A percentile compares a stretch with the other conserved stretches of the same genome.
These are phyloP conservation scores for Hypholoma fasciculare DNA, from an alignment of 768 basidiomycete species.

Conservation along the genomic window DNA sequence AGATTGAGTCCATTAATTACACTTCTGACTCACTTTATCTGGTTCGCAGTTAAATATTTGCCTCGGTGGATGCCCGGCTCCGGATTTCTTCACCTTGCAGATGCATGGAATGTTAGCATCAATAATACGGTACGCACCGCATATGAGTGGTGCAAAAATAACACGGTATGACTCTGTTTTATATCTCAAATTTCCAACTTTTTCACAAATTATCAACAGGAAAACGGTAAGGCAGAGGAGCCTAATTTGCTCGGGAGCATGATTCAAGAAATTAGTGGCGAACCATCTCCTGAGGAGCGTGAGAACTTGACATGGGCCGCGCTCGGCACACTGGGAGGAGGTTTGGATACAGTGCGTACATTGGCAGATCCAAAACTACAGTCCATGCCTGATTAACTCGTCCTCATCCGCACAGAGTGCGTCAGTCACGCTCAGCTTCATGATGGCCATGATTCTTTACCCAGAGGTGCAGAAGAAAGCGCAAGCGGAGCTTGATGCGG, in stretches of 20 bases:
- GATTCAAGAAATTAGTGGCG: conserved; percentile 22
- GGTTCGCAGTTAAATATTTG: conserved; percentile 39
- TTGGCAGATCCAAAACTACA: background rate
- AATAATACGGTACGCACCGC: conserved; percentile 36
- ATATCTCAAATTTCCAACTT: background rate
- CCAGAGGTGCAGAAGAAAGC: conserved; percentile 47
- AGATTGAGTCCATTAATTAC: conserved; percentile 1
- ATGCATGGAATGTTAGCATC: conserved; percentile 30
- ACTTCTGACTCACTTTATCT: background rate
- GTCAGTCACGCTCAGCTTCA: conserved; percentile 42
- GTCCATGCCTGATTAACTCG: conserved; percentile 21
- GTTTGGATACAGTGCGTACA: conserved; percentile 17
- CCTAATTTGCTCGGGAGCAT: conserved; percentile 37
- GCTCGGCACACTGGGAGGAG: conserved; percentile 20
- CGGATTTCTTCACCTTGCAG: conserved; percentile 47
- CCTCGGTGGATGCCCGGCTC: conserved; percentile 61
- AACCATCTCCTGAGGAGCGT: conserved; percentile 36
- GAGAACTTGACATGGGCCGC: conserved; percentile 37
- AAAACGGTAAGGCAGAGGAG: conserved; percentile 37
- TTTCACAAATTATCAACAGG: conserved; percentile 24
- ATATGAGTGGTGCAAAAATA: conserved; percentile 38
- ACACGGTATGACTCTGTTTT: conserved; percentile 38
- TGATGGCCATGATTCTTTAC: conserved; percentile 46
- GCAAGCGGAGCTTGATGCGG: conserved; percentile 50
- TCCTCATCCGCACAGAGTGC: conserved; percentile 41